Conservation (phyloP, 139 green algal genomes). For the Chlorella sp. region DNA sequence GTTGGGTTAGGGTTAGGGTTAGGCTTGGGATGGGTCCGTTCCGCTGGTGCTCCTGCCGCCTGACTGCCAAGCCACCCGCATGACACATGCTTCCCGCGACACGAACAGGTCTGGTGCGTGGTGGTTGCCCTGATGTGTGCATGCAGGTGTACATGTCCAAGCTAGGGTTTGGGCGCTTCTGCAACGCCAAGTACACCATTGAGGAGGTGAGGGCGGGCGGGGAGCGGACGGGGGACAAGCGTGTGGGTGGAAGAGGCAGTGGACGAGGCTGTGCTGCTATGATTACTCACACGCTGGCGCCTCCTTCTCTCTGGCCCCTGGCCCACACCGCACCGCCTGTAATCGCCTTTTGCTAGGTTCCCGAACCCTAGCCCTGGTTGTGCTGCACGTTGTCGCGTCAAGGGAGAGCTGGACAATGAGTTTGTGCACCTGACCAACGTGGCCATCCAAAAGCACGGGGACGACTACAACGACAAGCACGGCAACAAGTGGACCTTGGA, state of each 20-base stretch:
- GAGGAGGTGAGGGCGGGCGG: conserved; percentile 31
- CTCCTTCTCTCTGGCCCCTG: background rate
- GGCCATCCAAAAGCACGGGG: conserved; percentile 63
- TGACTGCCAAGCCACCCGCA: no score
- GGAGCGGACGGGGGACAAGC: no score
- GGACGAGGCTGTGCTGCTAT: no score
- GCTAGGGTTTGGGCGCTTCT: conserved; percentile 74
- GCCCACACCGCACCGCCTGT: no score
- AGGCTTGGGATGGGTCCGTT: no score
- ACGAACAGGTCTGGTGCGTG: no score
- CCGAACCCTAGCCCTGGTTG: background rate
- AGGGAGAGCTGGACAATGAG: conserved; percentile 30
- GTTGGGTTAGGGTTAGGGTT: no score
- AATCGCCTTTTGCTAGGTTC: no score
- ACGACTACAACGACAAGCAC: conserved; percentile 57
- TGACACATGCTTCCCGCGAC: no score
- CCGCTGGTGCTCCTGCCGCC: no score
- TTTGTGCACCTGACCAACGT: conserved; percentile 81
- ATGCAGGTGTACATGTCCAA: conserved; percentile 55
- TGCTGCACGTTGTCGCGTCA: background rate
- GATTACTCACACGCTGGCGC: background rate
- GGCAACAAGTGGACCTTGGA: conserved; percentile 70
- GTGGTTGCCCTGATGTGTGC: background rate
- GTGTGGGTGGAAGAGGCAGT: no score
- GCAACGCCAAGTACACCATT: conserved; percentile 66